Base-by-base conservation (phyloP, 1,284 basidiomycete species). In the Cryptococcus amylolentus region DNA sequence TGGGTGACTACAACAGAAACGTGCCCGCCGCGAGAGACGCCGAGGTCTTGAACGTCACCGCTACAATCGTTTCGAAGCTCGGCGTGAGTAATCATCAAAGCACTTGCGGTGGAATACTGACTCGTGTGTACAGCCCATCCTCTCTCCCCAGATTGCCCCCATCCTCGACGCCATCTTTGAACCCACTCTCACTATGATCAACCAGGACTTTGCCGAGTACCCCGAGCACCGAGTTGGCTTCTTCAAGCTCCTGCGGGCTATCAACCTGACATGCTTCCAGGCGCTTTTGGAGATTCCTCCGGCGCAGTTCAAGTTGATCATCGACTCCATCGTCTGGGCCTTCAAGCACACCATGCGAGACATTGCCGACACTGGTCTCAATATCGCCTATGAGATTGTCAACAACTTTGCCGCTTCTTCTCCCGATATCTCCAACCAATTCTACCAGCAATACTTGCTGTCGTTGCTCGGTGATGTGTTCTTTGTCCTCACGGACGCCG, bases 311-410 rank as follows among this genome's bases (percentile, higher is more conserved):
- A 98, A 97, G 80, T 80, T 98, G 60, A 89, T 96, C 77, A 97
- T 98, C 86, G 96, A 98, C 77, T 94, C 92, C 65, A 89, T 98
- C 64, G 89, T 97, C 53, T 99, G 96, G 96, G 95, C 93, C 13
- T 96, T 98, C 82, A 99, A 98, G 80, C 96, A 99, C 80, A 97
- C 93, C 16, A 96, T 97, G 91, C 86, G 96, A 54, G 96, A 98
- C 78, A 98, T 99, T 67, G 91, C 94, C 27, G 96, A 99, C 75
- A 91, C 87, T 38, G 95, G 95, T 52, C 76, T 97, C 61, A 91
- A 88, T 74, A 76, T 91, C 92, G 77, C 55, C 88, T 80, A 94
- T 67, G 95, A 98, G 79, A 86, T 98, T 49, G 84, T 98, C 72
- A 92, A 96, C 81, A 98, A 98, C 80, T 95, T 99, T 71, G 87